Evolutionary conservation across 257 asterid species (phyloP), one percentile per base, ranked within the genome.

Genomic region (Lantana camara): DNA sequence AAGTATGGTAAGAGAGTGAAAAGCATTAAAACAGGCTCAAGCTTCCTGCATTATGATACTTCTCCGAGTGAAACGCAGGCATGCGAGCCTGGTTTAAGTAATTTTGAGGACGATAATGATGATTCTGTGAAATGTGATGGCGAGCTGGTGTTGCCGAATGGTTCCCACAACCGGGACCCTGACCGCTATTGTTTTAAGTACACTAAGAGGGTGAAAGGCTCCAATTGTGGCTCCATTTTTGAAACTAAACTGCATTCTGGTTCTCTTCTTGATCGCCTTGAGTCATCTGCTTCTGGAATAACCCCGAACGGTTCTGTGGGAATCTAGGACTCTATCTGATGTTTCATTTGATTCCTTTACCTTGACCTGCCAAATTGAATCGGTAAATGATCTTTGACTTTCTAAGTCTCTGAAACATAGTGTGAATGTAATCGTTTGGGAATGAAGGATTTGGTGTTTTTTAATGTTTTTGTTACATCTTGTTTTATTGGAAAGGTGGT

Each of bases 1-100:
- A 87, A 83, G 70, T 88, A 87, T 74, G 72, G 50, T 51, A 80
- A 73, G 77, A 80, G 84, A 78, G 67, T 21, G 24, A 49, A 34
- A 48, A 72, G 71, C 47, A 55, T 76, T 17, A 77, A 73, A 59
- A 40, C 27, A 15, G 63, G 13, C 65, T 51, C 69, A 27, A 65
- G 50, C 58, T 40, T 49, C 63, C 60, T 20, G 51, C 66, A 0
- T 16, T 64, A 24, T 29, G 63, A 57, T 55, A 24, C 71, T 59
- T 54, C 38, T 32, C 55, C 29, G 58, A 54, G 63, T 68, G 76
- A 72, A 66, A 74, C 62, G 51, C 67, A 52, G 54, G 48, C 41
- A 29, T 46, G 38, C 37, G 62, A 38, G 48, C 47, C 69, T 60
- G 68, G 16, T 48, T 70, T 67, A 55, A 51, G 62, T 60, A 45